These are phyloP conservation scores for Eremothecium gossypii DNA, from an alignment of 1,139 yeast species.

Conservation along the genomic window DNA sequence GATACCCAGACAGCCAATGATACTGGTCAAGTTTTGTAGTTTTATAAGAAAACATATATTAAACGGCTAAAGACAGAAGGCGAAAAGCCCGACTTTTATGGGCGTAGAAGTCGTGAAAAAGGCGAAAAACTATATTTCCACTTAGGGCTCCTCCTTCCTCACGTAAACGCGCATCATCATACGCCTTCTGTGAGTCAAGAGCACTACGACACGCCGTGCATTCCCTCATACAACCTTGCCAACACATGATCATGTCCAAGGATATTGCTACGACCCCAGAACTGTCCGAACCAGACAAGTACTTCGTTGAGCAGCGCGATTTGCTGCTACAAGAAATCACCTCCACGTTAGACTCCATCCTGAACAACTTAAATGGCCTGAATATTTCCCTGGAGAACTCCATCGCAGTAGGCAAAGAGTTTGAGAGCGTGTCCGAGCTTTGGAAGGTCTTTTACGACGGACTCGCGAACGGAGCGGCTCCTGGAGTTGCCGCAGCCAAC, in stretches of 20 bases:
- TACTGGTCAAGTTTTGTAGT: constrained; percentile 16
- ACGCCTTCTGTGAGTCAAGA: too few relatives aligned
- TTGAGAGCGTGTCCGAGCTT: constrained; percentile 40
- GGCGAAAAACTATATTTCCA: too few relatives aligned
- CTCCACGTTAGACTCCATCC: constrained; percentile 40
- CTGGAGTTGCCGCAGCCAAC: neutral
- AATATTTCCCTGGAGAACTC: constrained; percentile 44
- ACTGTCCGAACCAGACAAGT: constrained; percentile 18
- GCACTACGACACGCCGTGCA: too few relatives aligned
- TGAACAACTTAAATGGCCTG: constrained; percentile 40
- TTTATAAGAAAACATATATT: neutral
- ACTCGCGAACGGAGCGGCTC: constrained; percentile 9
- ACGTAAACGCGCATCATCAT: too few relatives aligned
- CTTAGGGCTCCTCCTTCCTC: too few relatives aligned
- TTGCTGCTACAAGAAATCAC: constrained; percentile 26
- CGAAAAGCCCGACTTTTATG: too few relatives aligned
- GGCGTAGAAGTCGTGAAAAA: too few relatives aligned
- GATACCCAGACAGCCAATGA: constrained; percentile 18
- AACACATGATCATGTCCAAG: neutral
- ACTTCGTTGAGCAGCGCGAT: constrained; percentile 27
- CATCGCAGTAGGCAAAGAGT: constrained; percentile 46
- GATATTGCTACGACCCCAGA: neutral
- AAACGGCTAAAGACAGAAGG: too few relatives aligned
- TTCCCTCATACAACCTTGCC: too few relatives aligned
- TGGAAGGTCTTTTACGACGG: constrained; percentile 46